Percentiles rank a stretch among this genome's conserved stretches.
phyloP scores from a whole-genome alignment of 2,329 filamentous ascomycete species.

The Xylariaceae sp. region DNA sequence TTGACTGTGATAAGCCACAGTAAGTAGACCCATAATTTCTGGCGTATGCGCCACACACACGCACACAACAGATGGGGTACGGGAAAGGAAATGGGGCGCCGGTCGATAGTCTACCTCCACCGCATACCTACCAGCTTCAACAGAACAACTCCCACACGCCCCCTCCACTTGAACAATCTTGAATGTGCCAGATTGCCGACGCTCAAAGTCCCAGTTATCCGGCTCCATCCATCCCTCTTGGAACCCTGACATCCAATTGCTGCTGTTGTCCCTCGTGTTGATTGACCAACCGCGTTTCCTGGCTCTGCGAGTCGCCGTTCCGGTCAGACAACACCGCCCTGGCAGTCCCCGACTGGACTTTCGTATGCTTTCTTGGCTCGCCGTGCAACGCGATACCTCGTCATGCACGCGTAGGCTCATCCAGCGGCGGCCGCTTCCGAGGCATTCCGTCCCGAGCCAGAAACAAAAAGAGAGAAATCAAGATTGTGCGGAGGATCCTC shows the following conservation, averaged over 20 bases:
- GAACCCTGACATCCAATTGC: not conserved
- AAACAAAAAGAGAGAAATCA: not conserved
- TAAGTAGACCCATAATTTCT: no score
- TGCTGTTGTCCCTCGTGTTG: not conserved
- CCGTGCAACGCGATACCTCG: not conserved
- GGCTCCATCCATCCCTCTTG: conserved; percentile 6
- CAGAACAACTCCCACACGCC: not conserved
- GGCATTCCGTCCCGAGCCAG: conserved; percentile 1
- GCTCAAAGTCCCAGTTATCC: conserved; percentile 5
- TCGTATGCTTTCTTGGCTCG: conserved; percentile 1
- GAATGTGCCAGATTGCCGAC: not conserved
- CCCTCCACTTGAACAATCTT: not conserved
- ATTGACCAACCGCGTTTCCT: not conserved
- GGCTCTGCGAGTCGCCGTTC: not conserved
- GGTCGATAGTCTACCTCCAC: not conserved
- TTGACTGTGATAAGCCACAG: no score
- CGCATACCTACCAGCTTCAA: not conserved
- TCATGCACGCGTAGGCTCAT: not conserved
- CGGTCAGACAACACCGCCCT: not conserved
- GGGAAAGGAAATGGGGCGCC: no score
- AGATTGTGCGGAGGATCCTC: not conserved
- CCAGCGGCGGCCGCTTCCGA: not conserved
- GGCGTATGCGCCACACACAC: no score
- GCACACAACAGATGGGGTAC: no score
- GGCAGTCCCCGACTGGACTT: conserved; percentile 1